These are phyloP conservation scores for Diaporthe longicolla DNA, from an alignment of 2,329 filamentous ascomycete genomes.

Conservation along the genomic window DNA sequence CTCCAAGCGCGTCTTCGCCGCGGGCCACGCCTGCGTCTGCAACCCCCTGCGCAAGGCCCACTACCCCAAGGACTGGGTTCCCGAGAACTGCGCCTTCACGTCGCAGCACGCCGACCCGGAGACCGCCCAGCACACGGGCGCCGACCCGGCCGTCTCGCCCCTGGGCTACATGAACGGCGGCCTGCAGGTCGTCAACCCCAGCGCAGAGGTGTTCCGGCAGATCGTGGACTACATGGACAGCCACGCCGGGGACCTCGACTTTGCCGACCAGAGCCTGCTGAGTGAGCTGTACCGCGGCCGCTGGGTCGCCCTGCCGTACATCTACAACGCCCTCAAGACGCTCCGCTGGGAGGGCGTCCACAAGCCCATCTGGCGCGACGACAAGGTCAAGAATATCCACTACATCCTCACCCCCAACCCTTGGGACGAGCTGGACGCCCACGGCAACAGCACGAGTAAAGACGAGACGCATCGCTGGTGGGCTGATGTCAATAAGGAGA, in stretches of 20 bases:
- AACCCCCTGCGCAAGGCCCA: conserved; percentile 84
- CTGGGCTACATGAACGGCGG: conserved; percentile 70
- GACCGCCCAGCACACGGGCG: conserved; percentile 60
- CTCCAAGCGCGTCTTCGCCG: conserved; percentile 81
- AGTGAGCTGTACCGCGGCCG: conserved; percentile 67
- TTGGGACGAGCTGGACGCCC: conserved; percentile 66
- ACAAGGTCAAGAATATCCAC: conserved; percentile 72
- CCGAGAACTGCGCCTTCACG: conserved; percentile 71
- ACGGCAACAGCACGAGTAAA: conserved; percentile 59
- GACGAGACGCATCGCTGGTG: conserved; percentile 70
- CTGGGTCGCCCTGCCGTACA: conserved; percentile 72
- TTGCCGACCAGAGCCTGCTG: conserved; percentile 72
- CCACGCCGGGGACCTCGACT: conserved; percentile 64
- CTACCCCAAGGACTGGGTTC: conserved; percentile 80
- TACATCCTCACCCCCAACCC: conserved; percentile 74
- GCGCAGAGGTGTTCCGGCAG: conserved; percentile 59
- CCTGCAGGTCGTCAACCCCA: conserved; percentile 70
- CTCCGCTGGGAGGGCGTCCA: conserved; percentile 68
- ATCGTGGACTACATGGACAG: conserved; percentile 67
- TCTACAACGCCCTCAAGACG: conserved; percentile 76
- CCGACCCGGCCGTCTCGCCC: conserved; percentile 61
- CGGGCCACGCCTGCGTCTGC: conserved; percentile 87
- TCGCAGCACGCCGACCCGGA: conserved; percentile 64
- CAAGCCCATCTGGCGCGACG: conserved; percentile 69
- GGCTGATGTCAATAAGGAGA: conserved; percentile 63